Percentiles rank a stretch among this genome's conserved stretches.
These are phyloP conservation scores for Dactylellina parvicollis DNA, from an alignment of 2,329 filamentous ascomycete genomes.

Conservation along the genomic window DNA sequence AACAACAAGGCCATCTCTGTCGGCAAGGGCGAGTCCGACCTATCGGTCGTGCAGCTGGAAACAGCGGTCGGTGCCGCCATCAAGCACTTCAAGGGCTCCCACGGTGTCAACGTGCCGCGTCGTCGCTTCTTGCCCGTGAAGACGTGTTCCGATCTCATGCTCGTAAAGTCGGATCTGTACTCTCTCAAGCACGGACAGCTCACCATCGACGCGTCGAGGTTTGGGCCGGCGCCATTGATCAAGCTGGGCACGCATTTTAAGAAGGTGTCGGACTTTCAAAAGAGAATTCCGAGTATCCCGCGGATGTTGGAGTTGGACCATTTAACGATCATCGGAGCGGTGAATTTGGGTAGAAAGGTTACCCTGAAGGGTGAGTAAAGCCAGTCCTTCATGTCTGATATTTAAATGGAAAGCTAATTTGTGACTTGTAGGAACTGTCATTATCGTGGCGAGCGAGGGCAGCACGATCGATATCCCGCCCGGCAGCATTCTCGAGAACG, in stretches of 20 bases:
- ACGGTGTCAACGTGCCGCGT: constrained; percentile 98
- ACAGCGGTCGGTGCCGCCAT: constrained; percentile 98
- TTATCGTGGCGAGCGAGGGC: constrained; percentile 97
- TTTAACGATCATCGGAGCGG: constrained; percentile 94
- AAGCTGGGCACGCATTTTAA: constrained; percentile 99
- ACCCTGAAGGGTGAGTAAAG: constrained; percentile 78
- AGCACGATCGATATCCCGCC: constrained; percentile 98
- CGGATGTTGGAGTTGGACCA: constrained; percentile 93
- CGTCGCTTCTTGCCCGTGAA: constrained; percentile 99
- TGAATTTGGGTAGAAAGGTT: constrained; percentile 95
- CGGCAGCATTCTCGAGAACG: constrained; percentile 96
- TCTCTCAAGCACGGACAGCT: constrained; percentile 98
- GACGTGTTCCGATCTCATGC: constrained; percentile 99
- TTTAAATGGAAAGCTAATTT: constrained; percentile 21
- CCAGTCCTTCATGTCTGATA: not conserved
- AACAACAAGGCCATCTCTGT: constrained; percentile 98
- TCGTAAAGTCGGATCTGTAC: constrained; percentile 99
- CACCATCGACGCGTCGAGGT: constrained; percentile 94
- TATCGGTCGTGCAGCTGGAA: constrained; percentile 97
- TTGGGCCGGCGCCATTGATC: constrained; percentile 95
- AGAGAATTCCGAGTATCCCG: constrained; percentile 84
- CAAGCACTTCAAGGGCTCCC: constrained; percentile 97
- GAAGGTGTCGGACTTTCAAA: constrained; percentile 98
- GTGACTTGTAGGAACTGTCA: constrained; percentile 73
- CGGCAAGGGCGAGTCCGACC: constrained; percentile 98